Conservation (phyloP, 371 early-diverging fungal species). For the Haplosporangium sp. region DNA sequence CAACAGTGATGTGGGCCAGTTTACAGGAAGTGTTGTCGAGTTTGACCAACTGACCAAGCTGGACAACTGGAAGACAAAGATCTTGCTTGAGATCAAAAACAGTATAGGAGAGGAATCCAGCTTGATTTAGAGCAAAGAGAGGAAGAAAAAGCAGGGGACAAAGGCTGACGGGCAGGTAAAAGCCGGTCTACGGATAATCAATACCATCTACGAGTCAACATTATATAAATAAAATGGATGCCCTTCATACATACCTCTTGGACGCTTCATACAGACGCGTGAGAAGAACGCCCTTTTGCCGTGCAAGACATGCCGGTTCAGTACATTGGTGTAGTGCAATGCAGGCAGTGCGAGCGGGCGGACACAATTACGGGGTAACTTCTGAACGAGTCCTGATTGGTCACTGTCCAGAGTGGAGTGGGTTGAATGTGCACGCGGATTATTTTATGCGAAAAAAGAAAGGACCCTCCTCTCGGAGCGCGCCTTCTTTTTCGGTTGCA, state of each 20-base stretch:
- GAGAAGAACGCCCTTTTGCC: constrained; percentile 23
- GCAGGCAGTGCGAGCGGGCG: too few relatives aligned
- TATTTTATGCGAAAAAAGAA: too few relatives aligned
- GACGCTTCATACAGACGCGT: not conserved
- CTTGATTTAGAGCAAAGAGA: constrained; percentile 46
- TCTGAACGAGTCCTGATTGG: too few relatives aligned
- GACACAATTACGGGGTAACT: not conserved
- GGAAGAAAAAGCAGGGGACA: not conserved
- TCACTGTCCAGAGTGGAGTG: too few relatives aligned
- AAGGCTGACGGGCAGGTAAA: not conserved
- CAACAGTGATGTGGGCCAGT: constrained; percentile 80
- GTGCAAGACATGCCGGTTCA: too few relatives aligned
- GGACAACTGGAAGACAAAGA: constrained; percentile 95
- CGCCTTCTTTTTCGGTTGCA: too few relatives aligned
- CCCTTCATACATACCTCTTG: too few relatives aligned
- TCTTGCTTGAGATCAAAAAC: constrained; percentile 92
- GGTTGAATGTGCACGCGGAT: too few relatives aligned
- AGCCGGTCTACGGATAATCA: too few relatives aligned
- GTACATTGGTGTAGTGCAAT: too few relatives aligned
- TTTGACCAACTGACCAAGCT: constrained; percentile 90
- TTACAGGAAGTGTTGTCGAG: constrained; percentile 82
- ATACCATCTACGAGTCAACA: not conserved
- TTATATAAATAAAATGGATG: not conserved
- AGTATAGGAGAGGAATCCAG: constrained; percentile 72
- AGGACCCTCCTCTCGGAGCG: too few relatives aligned